phyloP scores from a whole-genome alignment of 2,329 filamentous ascomycete genomes.

The Huntiella savannae region DNA sequence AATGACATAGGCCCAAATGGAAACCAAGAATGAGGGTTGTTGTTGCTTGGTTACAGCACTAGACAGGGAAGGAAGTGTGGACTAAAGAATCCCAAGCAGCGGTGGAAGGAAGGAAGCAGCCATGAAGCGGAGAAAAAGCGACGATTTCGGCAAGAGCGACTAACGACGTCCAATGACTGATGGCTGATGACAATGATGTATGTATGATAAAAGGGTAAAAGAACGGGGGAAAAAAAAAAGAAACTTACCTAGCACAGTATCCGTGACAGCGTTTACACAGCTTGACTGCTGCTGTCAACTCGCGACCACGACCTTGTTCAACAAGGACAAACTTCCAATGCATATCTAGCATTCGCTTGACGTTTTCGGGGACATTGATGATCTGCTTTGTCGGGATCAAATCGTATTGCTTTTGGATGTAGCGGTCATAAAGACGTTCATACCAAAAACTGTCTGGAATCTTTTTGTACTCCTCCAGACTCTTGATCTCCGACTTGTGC shows the following conservation, averaged over 20 bases:
- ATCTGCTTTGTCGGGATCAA: constrained; percentile 81
- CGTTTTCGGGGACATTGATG: constrained; percentile 86
- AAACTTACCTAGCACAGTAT: constrained; percentile 70
- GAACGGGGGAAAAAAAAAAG: constrained; percentile 4
- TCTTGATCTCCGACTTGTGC: constrained; percentile 70
- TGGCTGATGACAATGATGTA: constrained; percentile 1
- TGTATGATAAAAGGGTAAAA: not conserved
- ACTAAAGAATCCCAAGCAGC: too few relatives aligned
- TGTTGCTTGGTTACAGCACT: too few relatives aligned
- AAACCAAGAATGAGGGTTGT: too few relatives aligned
- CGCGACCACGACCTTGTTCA: constrained; percentile 82
- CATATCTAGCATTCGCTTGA: constrained; percentile 90
- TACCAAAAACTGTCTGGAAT: constrained; percentile 84
- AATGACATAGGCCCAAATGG: too few relatives aligned
- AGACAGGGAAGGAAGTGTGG: too few relatives aligned
- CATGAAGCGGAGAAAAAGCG: too few relatives aligned
- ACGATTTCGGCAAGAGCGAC: too few relatives aligned
- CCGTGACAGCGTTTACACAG: constrained; percentile 79
- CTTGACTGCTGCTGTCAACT: constrained; percentile 89
- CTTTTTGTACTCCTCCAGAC: constrained; percentile 69
- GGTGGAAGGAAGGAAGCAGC: too few relatives aligned
- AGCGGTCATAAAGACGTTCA: constrained; percentile 92
- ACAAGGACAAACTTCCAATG: constrained; percentile 93
- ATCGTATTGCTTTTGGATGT: constrained; percentile 96
- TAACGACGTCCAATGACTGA: not conserved